A percentile compares a stretch with the other conserved stretches of the same genome.
These are phyloP conservation scores for Kluyveromyces starmeri DNA, from an alignment of 805 yeast species.

Conservation along the genomic window DNA sequence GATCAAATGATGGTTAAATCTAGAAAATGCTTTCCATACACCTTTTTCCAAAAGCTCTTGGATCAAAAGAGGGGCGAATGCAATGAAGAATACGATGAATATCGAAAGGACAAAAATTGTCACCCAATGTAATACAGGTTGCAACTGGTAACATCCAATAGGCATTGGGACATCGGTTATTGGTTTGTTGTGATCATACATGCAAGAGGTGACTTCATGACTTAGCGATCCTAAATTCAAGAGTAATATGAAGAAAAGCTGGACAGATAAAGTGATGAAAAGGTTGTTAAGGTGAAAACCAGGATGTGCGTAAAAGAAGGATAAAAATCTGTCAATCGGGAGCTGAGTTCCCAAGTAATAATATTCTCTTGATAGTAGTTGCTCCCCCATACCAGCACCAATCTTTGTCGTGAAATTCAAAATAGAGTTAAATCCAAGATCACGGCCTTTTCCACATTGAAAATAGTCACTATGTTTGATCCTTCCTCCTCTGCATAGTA, in stretches of 20 bases:
- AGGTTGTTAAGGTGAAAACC: conserved; percentile 91
- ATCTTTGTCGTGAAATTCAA: conserved; percentile 90
- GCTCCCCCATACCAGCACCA: conserved; percentile 99
- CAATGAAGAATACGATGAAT: conserved; percentile 85
- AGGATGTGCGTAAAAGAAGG: conserved; percentile 94
- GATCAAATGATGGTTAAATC: conserved; percentile 66
- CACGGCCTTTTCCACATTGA: conserved; percentile 97
- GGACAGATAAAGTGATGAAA: conserved; percentile 81
- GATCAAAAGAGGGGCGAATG: conserved; percentile 78
- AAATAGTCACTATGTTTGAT: conserved; percentile 93
- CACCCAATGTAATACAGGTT: conserved; percentile 87
- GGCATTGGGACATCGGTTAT: conserved; percentile 69
- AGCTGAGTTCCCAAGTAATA: conserved; percentile 83
- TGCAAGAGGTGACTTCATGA: conserved; percentile 63
- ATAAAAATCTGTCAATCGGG: conserved; percentile 81
- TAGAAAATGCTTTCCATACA: conserved; percentile 55
- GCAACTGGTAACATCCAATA: conserved; percentile 74
- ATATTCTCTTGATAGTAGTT: conserved; percentile 83
- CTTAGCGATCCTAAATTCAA: conserved; percentile 72
- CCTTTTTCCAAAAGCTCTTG: conserved; percentile 90
- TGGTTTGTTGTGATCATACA: conserved; percentile 56
- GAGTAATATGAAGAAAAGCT: conserved; percentile 71
- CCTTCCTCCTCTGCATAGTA: conserved; percentile 80
- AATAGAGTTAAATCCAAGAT: conserved; percentile 86
- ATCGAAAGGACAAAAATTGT: conserved; percentile 81